Evolutionary conservation across 257 asterid genomes (phyloP).

Genomic region (Salvia miltiorrhiza): DNA sequence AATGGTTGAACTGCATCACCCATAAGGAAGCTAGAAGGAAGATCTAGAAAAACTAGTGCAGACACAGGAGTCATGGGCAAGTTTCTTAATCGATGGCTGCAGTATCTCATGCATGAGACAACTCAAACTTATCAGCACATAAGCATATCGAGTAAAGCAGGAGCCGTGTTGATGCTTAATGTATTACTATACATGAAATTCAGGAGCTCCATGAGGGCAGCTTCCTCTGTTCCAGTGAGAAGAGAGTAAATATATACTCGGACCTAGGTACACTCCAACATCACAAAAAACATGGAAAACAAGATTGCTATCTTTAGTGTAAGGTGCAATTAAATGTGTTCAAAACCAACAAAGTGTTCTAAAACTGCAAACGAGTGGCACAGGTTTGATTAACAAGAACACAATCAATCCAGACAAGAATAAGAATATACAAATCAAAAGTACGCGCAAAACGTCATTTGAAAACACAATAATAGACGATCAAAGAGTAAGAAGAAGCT

Average conservation of each 20-base stretch:
- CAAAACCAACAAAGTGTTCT: constrained; percentile 27
- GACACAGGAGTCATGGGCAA: constrained; percentile 84
- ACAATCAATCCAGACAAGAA: constrained; percentile 30
- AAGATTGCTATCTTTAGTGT: background rate
- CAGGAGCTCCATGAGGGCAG: constrained; percentile 92
- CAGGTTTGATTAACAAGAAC: constrained; percentile 57
- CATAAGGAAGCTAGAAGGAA: constrained; percentile 71
- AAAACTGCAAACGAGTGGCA: constrained; percentile 85
- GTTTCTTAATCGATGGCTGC: constrained; percentile 73
- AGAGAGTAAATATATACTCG: background rate
- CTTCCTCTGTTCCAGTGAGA: constrained; percentile 71
- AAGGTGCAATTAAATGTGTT: background rate
- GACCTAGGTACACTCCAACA: background rate
- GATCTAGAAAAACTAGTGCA: constrained; percentile 78
- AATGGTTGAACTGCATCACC: constrained; percentile 86
- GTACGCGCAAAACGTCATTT: background rate
- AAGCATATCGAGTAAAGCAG: constrained; percentile 75
- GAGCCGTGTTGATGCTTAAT: constrained; percentile 52
- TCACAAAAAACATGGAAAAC: background rate
- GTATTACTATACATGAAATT: constrained; percentile 87
- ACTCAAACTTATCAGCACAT: constrained; percentile 94
- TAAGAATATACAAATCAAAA: constrained; percentile 13
- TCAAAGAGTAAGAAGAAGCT: too few relatives aligned
- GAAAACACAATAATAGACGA: background rate
- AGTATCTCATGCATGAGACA: too few relatives aligned